Evolutionary conservation across 1,284 basidiomycete genomes (phyloP), one percentile per base, ranked within the genome.

Genomic region (Termitomyces sp.): DNA sequence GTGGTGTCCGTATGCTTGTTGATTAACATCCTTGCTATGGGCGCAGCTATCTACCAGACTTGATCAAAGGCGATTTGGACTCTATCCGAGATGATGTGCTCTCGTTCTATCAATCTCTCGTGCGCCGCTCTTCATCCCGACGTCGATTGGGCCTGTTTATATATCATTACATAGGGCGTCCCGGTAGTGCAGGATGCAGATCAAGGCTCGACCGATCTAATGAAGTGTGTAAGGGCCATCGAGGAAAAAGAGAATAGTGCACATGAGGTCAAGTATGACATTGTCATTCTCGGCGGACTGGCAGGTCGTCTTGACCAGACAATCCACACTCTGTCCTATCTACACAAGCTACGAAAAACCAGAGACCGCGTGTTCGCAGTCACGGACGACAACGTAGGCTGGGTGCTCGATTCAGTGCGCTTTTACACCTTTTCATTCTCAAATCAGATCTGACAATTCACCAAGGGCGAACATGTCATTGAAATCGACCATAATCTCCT

Each of bases 41-140:
- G 57, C 72, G 35, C 56, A 89, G 87, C 34, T 89, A 81, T 64
- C 65, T 86, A 1, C 96, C 96, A 0, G 79, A 96, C 64, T 69
- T 95, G 30, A 90, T 99, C 66, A 93, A 93, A 66, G 96, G 95
- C 10, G 96, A 99, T 66, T 70, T 98, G 30, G 96, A 98, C 68
- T 97, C 94, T 7, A 66, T 97, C 30, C 77, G 90, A 8, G 67
- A 75, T 2, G 88, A 94, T 44, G 92, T 95, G 10, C 74, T 74
- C 34, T 65, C 67, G 6, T 93, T 82, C 64, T 98, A 96, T 65
- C 67, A 72, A 13, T 65, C 70, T 0, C 72, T 77, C 58, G 91
- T 87, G 53, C 41, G 75, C 59, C 40, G n/a, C 44, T 26, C 30
- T 13, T 46, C 28, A 38, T 41, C 19, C 31, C 24, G 21, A 38